Evolutionary conservation across 2,329 filamentous ascomycete species (phyloP), one percentile per base, ranked within the genome.

Genomic region (Exophiala oligosperma): DNA sequence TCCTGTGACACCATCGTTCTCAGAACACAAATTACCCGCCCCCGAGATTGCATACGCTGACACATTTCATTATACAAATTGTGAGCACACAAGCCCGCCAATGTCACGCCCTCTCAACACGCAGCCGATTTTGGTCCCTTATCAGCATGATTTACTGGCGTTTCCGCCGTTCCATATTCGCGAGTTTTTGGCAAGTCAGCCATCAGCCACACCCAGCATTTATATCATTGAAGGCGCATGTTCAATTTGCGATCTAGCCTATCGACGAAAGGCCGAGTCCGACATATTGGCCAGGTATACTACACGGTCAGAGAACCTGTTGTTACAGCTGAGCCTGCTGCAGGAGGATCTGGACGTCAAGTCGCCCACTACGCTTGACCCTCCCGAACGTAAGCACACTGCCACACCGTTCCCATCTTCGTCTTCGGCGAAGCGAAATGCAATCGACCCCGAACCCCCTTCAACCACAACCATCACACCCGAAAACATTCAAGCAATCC

Each of bases 1-100:
- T 29, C 37, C 48, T 37, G n/a, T 41, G 3, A 7, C 32, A 28
- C 24, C 17, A 28, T 47, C 37, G 12, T 2, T 23, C 37, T 9
- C 9, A 26, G 37, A 44, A 32, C 17, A 44, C 17, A 21, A 12
- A 14, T 52, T 64, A 35, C 60, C 62, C 40, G 57, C 56, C 35
- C 57, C 62, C 4, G 55, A 59, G 46, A 37, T 52, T 44, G 60
- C 53, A 4, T 64, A 64, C 35, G 52, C 54, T 12, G 54, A 59
- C 21, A 56, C 52, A 32, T 64, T 61, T 47, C 56, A 65, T 43
- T 67, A 57, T 50, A 65, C 61, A 9, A 49, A 41, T 23, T 67
- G 64, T 51, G 49, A 58, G 32, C 63, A 65, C 48, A 57, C 60
- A 1, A 62, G 53, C 7, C 64, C 64, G n/a, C 64, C 64, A 1